phyloP scores from a whole-genome alignment of 2,329 filamentous ascomycete genomes.

The Zalaria sp. region DNA sequence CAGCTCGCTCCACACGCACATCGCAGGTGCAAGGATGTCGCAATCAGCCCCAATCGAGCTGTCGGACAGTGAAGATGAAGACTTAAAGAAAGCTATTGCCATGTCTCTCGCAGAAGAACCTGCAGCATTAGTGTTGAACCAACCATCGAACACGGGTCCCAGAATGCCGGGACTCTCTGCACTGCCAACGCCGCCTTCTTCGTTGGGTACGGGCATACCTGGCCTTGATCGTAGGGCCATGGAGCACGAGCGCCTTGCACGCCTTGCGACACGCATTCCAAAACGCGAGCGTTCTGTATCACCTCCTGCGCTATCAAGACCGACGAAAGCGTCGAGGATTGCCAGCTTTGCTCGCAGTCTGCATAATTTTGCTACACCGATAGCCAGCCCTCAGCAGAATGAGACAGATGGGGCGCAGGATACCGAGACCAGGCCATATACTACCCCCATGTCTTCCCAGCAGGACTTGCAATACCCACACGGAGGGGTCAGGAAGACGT shows the following conservation, averaged over 20 bases:
- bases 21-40: too few species aligned
- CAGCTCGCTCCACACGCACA: too few species aligned
- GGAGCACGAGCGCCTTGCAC: conserved; percentile 69
- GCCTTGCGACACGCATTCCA: conserved; percentile 35
- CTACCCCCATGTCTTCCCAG: neutral
- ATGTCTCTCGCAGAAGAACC: conserved; percentile 13
- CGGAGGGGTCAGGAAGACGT: conserved; percentile 71
- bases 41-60: neutral
- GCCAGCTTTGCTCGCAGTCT: too few species aligned
- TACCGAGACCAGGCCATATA: neutral
- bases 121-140: neutral
- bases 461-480: conserved; percentile 30
- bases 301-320: conserved; percentile 13
- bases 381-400: neutral
- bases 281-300: conserved; percentile 43
- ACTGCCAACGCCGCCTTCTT: too few species aligned
- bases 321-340: conserved; percentile 3
- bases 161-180: too few species aligned
- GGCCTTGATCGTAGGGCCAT: conserved; percentile 65
- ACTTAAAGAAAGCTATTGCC: conserved; percentile 46
- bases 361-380: neutral
- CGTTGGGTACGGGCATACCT: conserved; percentile 24
- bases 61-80: conserved; percentile 28
- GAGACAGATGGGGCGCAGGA: neutral
- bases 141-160: too few species aligned